Conservation (phyloP, 2,329 filamentous ascomycete species). For the Cytospora piceae region DNA sequence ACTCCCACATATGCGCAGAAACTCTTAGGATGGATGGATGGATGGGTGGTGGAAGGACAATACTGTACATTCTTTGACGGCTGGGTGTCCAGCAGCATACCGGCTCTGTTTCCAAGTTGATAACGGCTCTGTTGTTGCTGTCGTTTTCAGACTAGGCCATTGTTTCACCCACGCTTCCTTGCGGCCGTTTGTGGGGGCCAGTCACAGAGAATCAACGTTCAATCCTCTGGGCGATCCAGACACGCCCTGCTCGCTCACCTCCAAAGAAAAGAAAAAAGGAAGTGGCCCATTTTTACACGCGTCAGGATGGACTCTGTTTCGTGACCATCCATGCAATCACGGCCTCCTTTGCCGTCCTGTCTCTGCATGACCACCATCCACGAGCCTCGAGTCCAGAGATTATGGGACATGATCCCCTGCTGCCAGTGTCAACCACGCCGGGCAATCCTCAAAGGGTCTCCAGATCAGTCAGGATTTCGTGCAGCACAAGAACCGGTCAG, state of each 20-base stretch:
- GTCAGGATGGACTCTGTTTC: background rate
- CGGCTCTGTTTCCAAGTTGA: conserved; percentile 5
- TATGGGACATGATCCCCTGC: background rate
- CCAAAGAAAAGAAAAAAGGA: background rate
- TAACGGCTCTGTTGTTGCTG: conserved; percentile 5
- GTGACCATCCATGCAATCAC: background rate
- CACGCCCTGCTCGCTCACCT: conserved; percentile 2
- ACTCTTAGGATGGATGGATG: conserved; percentile 1
- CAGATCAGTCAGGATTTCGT: conserved; percentile 9
- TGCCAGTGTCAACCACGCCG: conserved; percentile 5
- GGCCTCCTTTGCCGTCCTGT: background rate
- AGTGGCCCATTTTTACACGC: background rate
- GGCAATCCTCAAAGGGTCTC: background rate
- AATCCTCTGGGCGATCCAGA: conserved; percentile 12
- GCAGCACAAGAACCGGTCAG: conserved; percentile 12
- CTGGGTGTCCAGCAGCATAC: background rate
- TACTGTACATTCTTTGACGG: background rate
- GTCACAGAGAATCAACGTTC: conserved; percentile 12
- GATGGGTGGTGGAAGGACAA: background rate
- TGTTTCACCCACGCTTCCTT: conserved; percentile 20
- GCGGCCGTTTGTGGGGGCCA: conserved; percentile 16
- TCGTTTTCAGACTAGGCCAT: conserved; percentile 18
- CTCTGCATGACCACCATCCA: background rate
- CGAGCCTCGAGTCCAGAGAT: background rate
- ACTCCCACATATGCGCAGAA: conserved; percentile 12